Evolutionary conservation across 1,139 yeast species (phyloP).

Genomic region (Debaryomyces udenii): DNA sequence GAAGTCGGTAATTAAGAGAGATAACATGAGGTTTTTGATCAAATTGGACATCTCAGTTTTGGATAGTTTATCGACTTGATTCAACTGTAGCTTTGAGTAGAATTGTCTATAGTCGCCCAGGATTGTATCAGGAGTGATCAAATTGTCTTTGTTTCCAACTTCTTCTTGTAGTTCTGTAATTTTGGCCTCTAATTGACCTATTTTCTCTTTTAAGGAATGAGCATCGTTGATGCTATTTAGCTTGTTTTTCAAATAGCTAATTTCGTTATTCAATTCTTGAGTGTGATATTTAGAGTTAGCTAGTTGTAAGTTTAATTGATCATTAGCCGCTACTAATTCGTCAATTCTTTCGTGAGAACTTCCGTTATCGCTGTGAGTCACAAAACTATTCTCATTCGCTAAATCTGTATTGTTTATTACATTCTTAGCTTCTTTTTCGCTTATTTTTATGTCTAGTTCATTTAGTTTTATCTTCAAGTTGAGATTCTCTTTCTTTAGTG

Average conservation of each 20-base stretch:
- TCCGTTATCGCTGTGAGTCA: neutral
- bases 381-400: constrained; percentile 3
- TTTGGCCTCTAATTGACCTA: constrained; percentile 2
- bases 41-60: constrained; percentile 31
- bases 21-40: constrained; percentile 37
- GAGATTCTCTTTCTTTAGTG: constrained; percentile 18
- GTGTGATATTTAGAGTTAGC: constrained; percentile 10
- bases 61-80: constrained; percentile 29
- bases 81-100: constrained; percentile 31
- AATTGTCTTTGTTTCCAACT: constrained; percentile 15
- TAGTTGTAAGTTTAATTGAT: constrained; percentile 10
- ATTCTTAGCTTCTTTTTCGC: constrained; percentile 8
- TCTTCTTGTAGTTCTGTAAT: constrained; percentile 12
- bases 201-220: neutral
- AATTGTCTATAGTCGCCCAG: constrained; percentile 25
- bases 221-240: constrained; percentile 9
- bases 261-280: constrained; percentile 12
- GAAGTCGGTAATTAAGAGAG: constrained; percentile 33
- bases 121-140: constrained; percentile 14
- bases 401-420: constrained; percentile 5
- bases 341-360: constrained; percentile 5
- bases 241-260: constrained; percentile 11
- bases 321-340: constrained; percentile 8
- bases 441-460: constrained; percentile 15
- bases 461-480: constrained; percentile 17